Evolutionary conservation across 2,329 filamentous ascomycete genomes (phyloP).

Genomic region (Colletotrichum australisinense): DNA sequence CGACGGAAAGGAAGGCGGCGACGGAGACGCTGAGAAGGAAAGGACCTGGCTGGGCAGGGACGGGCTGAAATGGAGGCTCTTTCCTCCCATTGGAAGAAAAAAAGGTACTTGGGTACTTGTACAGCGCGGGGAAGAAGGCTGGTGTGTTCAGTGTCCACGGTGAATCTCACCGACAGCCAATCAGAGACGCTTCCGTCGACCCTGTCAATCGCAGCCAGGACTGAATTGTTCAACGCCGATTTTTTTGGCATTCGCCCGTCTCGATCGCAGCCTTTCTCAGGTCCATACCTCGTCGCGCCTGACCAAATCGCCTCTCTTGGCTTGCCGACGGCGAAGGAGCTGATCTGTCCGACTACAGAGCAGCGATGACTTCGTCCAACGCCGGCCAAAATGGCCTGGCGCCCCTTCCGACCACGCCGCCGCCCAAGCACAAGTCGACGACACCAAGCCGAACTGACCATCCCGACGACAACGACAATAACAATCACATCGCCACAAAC

Average conservation of each 20-base stretch:
- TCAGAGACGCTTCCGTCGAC: conserved; percentile 29
- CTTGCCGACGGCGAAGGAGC: conserved; percentile 63
- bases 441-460: conserved; percentile 10
- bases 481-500: conserved; percentile 21
- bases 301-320: conserved; percentile 34
- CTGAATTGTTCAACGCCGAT: conserved; percentile 30
- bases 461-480: conserved; percentile 31
- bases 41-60: not conserved
- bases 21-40: not conserved
- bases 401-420: conserved; percentile 39
- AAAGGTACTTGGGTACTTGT: conserved; percentile 23
- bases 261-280: conserved; percentile 29
- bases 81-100: conserved; percentile 1
- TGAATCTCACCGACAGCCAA: conserved; percentile 33
- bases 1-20: not conserved
- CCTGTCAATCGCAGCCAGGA: conserved; percentile 35
- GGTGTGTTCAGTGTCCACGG: conserved; percentile 9
- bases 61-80: conserved; percentile 5
- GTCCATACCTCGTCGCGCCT: conserved; percentile 33
- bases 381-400: conserved; percentile 49
- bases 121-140: conserved; percentile 36
- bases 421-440: conserved; percentile 29
- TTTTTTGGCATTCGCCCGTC: conserved; percentile 36
- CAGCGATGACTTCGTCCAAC: conserved; percentile 72
- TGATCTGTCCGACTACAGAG: conserved; percentile 54